Conservation (phyloP, 768 basidiomycete species). For the Trametes punicea region DNA sequence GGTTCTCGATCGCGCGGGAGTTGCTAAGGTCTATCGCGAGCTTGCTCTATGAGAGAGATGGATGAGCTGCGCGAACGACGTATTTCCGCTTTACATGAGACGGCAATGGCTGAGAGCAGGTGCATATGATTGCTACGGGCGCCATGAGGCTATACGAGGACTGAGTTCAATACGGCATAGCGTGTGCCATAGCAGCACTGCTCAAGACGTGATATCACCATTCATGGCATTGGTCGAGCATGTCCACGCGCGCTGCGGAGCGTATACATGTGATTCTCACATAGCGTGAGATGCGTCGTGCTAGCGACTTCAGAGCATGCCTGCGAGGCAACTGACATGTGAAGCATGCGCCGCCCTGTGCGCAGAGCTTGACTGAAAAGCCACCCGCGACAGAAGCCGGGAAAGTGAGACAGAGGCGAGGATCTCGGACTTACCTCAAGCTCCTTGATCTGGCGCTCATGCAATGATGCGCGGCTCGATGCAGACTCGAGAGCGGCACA, state of each 20-base stretch:
- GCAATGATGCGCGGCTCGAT: constrained; percentile 19
- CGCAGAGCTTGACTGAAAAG: background rate
- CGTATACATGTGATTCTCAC: constrained; percentile 14
- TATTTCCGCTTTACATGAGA: background rate
- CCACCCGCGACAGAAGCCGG: background rate
- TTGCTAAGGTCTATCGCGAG: constrained; percentile 71
- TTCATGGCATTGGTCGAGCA: background rate
- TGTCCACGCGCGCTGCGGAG: background rate
- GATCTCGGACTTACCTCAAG: constrained; percentile 21
- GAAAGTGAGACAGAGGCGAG: background rate
- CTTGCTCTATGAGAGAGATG: constrained; percentile 42
- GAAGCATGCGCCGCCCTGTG: background rate
- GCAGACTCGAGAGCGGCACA: constrained; percentile 17
- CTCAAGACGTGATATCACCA: background rate
- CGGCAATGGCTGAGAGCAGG: background rate
- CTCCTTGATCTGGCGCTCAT: constrained; percentile 27
- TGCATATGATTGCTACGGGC: constrained; percentile 15
- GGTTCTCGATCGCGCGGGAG: constrained; percentile 68
- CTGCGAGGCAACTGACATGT: background rate
- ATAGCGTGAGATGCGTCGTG: constrained; percentile 2
- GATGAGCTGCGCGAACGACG: constrained; percentile 1
- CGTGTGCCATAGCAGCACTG: background rate
- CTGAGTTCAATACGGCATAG: background rate
- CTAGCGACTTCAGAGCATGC: background rate
- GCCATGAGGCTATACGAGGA: background rate